Percentiles rank a stretch among this genome's conserved stretches.
Evolutionary conservation across 305 asterid species (phyloP).

Genomic region (Stenogyne calaminthoides): DNA sequence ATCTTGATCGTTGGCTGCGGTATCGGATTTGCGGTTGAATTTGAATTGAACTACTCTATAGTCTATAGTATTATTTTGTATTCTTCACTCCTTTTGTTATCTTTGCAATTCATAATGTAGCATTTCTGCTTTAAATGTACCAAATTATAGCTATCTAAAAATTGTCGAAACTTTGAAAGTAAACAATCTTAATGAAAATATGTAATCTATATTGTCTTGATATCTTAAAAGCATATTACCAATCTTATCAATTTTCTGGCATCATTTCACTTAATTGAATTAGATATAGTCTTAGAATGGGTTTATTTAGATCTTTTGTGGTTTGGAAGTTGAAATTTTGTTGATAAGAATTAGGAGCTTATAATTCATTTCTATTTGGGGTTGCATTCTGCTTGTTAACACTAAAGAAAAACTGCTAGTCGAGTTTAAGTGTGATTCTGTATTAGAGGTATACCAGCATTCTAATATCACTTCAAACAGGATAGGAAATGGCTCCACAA

Average conservation of each 20-base stretch:
- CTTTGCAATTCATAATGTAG: conserved; percentile 1
- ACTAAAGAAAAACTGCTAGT: background rate
- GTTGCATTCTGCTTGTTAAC: background rate
- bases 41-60: background rate
- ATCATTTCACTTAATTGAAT: background rate
- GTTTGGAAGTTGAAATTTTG: conserved; percentile 11
- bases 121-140: conserved; percentile 7
- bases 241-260: background rate
- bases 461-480: conserved; percentile 31
- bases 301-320: background rate
- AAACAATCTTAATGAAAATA: background rate
- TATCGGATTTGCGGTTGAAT: background rate
- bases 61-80: background rate
- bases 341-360: conserved; percentile 12
- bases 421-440: background rate
- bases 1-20: background rate
- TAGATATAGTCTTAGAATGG: background rate
- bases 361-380: background rate
- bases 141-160: background rate
- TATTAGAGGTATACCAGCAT: background rate
- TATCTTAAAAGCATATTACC: background rate
- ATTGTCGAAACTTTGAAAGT: background rate
- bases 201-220: background rate
- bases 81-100: background rate
- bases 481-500: conserved; percentile 48